Conservation (phyloP, 148 eudicot species). For the Limonium bicolor region DNA sequence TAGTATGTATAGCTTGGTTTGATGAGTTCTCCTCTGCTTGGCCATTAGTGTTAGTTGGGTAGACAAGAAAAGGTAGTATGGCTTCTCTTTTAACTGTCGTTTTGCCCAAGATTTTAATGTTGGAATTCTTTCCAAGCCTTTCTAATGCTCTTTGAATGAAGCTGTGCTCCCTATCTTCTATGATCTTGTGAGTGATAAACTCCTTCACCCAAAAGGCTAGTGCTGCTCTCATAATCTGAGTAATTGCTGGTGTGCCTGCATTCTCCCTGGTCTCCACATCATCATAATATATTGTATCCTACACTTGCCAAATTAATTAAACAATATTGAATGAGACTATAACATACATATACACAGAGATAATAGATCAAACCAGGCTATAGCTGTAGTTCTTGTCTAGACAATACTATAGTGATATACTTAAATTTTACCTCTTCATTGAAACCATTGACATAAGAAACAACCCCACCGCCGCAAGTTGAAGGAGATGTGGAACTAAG, state of each 20-base stretch:
- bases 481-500: constrained; percentile 20
- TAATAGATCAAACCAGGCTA: no score
- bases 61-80: constrained; percentile 32
- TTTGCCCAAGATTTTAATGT: constrained; percentile 24
- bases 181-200: constrained; percentile 25
- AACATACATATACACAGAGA: no score
- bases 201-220: constrained; percentile 40
- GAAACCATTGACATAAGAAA: constrained; percentile 29
- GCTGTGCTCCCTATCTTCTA: constrained; percentile 14
- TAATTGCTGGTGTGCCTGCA: constrained; percentile 44
- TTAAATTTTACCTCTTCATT: constrained; percentile 23
- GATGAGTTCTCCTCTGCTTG: not conserved
- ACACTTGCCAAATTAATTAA: no score
- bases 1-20: not conserved
- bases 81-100: constrained; percentile 22
- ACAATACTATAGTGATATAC: no score
- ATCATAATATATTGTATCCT: constrained; percentile 33
- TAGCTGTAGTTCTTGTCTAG: no score
- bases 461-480: constrained; percentile 33
- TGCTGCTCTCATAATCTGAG: constrained; percentile 36
- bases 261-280: constrained; percentile 39
- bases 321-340: no score
- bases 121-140: constrained; percentile 18
- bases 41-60: constrained; percentile 9
- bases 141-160: constrained; percentile 21